phyloP scores from a whole-genome alignment of 2,329 filamentous ascomycete genomes.

The Huntiella savannae region DNA sequence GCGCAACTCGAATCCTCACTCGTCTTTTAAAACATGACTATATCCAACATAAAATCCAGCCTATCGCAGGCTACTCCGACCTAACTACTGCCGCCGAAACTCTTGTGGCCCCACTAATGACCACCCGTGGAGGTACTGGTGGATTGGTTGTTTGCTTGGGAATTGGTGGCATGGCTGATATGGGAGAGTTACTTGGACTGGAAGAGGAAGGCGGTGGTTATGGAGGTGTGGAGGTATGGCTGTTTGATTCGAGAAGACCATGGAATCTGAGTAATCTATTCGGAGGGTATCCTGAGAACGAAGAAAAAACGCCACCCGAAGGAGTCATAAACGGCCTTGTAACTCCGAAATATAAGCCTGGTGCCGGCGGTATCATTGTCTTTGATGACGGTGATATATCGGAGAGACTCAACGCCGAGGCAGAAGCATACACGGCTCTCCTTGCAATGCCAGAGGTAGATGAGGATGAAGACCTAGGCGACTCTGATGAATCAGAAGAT shows the following conservation, averaged over 20 bases:
- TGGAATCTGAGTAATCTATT: conserved; percentile 95
- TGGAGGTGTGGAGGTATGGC: conserved; percentile 84
- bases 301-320: not conserved
- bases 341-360: conserved; percentile 50
- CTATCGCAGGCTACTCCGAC: conserved; percentile 81
- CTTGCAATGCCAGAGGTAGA: conserved; percentile 81
- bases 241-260: conserved; percentile 75
- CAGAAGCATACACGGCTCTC: conserved; percentile 68
- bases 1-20: conserved; percentile 85
- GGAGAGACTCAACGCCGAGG: conserved; percentile 54
- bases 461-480: conserved; percentile 48
- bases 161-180: conserved; percentile 76
- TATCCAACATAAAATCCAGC: conserved; percentile 92
- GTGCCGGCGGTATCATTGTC: conserved; percentile 74
- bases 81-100: conserved; percentile 62
- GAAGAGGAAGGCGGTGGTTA: conserved; percentile 43
- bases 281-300: conserved; percentile 44
- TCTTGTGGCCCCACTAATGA: conserved; percentile 71
- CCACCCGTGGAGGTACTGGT: conserved; percentile 62
- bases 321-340: conserved; percentile 62
- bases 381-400: conserved; percentile 94
- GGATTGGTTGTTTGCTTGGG: conserved; percentile 85
- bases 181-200: conserved; percentile 62
- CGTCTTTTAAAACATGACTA: conserved; percentile 92
- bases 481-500: conserved; percentile 36